A percentile compares a stretch with the other conserved stretches of the same genome.
Evolutionary conservation across 495 filamentous ascomycete genomes (phyloP).

Genomic region (Parachaetomium inaequale): DNA sequence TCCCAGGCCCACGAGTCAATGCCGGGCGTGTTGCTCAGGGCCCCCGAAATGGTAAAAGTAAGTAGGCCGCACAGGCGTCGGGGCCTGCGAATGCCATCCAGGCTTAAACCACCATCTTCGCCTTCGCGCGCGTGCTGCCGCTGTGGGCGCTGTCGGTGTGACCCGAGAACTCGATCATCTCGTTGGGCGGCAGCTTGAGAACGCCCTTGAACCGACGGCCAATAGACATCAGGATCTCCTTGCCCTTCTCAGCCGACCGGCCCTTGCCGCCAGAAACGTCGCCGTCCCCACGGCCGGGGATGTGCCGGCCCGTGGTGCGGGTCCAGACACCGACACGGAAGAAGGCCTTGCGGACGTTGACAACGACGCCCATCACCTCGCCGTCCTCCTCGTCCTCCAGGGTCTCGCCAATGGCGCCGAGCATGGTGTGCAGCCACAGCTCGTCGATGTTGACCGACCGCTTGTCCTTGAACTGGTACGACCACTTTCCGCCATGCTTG

Average conservation of each 20-base stretch:
- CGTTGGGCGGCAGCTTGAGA: constrained; percentile 67
- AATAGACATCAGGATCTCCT: constrained; percentile 75
- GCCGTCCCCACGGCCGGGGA: constrained; percentile 68
- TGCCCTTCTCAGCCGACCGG: constrained; percentile 71
- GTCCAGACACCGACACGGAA: constrained; percentile 94
- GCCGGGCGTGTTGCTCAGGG: not conserved
- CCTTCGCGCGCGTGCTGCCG: constrained; percentile 91
- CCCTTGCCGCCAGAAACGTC: constrained; percentile 65
- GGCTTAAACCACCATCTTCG: constrained; percentile 77
- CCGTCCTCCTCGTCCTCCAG: constrained; percentile 91
- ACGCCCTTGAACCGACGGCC: constrained; percentile 88
- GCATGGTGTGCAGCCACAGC: constrained; percentile 94
- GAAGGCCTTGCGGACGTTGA: constrained; percentile 97
- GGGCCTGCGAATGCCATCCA: not conserved
- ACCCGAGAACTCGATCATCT: constrained; percentile 88
- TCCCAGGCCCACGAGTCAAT: not conserved
- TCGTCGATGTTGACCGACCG: constrained; percentile 86
- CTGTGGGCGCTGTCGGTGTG: constrained; percentile 91
- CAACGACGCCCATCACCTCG: constrained; percentile 98
- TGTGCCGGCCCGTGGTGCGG: constrained; percentile 78
- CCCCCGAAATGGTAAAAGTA: not conserved
- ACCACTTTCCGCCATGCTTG: constrained; percentile 99
- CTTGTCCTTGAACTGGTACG: constrained; percentile 95
- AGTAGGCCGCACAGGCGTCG: not conserved
- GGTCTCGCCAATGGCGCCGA: constrained; percentile 95